Conservation (phyloP, 2,329 filamentous ascomycete genomes). For the Volutella citrinella region DNA sequence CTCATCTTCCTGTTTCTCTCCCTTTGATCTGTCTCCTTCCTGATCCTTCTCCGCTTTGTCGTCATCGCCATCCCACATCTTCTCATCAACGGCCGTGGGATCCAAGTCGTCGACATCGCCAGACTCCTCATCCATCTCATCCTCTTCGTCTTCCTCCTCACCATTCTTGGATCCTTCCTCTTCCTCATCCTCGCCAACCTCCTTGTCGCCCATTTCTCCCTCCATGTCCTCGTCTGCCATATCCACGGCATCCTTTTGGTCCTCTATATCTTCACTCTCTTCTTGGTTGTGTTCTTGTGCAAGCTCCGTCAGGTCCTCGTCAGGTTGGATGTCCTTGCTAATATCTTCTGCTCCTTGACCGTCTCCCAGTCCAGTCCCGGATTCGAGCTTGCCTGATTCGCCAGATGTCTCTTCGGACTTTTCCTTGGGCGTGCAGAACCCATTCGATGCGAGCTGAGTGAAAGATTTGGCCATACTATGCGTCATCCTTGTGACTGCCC, state of each 20-base stretch:
- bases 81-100: conserved; percentile 89
- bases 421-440: conserved; percentile 89
- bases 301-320: conserved; percentile 89
- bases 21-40: conserved; percentile 69
- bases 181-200: conserved; percentile 59
- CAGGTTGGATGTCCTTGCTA: conserved; percentile 91
- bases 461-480: conserved; percentile 76
- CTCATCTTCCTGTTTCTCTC: conserved; percentile 63
- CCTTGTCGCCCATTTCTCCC: conserved; percentile 69
- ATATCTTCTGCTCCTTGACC: conserved; percentile 96
- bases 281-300: conserved; percentile 78
- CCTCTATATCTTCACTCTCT: conserved; percentile 64
- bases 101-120: conserved; percentile 91
- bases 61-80: conserved; percentile 93
- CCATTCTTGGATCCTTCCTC: conserved; percentile 59
- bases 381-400: conserved; percentile 77
- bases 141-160: conserved; percentile 61
- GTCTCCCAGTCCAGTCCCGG: conserved; percentile 89
- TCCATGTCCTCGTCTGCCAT: conserved; percentile 92
- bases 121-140: conserved; percentile 85
- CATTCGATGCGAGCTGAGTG: conserved; percentile 73
- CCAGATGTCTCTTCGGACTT: conserved; percentile 68
- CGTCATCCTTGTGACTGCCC: conserved; percentile 68
- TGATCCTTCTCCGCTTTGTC: conserved; percentile 82
- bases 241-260: conserved; percentile 83